Percentiles rank a stretch among this genome's conserved stretches.
Conservation (phyloP, 805 yeast genomes). For the Torulaspora gathmanii region DNA sequence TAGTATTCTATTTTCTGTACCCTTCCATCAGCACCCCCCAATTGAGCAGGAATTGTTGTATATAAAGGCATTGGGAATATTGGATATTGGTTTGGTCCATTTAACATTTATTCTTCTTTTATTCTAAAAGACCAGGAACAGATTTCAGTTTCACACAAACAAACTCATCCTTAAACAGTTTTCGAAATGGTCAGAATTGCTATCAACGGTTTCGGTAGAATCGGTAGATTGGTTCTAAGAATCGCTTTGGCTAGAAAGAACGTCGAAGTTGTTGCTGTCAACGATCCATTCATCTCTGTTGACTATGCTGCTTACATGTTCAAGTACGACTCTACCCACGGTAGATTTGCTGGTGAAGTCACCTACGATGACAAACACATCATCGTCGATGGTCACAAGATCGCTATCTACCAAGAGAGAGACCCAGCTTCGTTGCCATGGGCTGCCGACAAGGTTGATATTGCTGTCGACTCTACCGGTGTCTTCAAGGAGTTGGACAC, state of each 20-base stretch:
- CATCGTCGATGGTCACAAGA: conserved; percentile 49
- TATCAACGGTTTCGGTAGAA: conserved; percentile 72
- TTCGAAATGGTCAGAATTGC: conserved; percentile 43
- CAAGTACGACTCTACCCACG: conserved; percentile 72
- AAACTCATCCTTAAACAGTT: conserved; percentile 6
- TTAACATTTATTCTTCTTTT: not conserved
- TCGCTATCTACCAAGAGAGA: conserved; percentile 55
- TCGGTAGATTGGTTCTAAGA: conserved; percentile 66
- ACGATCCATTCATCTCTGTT: conserved; percentile 64
- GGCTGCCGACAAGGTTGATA: conserved; percentile 59
- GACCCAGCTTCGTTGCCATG: conserved; percentile 67
- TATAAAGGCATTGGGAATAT: conserved; percentile 9
- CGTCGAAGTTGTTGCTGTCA: conserved; percentile 59
- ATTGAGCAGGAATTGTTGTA: not conserved
- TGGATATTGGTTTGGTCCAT: not conserved
- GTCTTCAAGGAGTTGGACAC: conserved; percentile 61
- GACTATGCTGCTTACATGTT: conserved; percentile 72
- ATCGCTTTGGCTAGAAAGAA: conserved; percentile 50
- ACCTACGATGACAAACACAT: conserved; percentile 47
- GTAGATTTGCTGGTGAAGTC: conserved; percentile 57
- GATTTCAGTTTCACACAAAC: conserved; percentile 9
- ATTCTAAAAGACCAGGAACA: conserved; percentile 11
- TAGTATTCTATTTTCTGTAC: not conserved
- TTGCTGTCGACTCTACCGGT: conserved; percentile 68
- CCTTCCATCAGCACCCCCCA: not conserved